These are phyloP conservation scores for Symbiodinium natans DNA, from an alignment of 73 alveolate species.

Conservation along the genomic window DNA sequence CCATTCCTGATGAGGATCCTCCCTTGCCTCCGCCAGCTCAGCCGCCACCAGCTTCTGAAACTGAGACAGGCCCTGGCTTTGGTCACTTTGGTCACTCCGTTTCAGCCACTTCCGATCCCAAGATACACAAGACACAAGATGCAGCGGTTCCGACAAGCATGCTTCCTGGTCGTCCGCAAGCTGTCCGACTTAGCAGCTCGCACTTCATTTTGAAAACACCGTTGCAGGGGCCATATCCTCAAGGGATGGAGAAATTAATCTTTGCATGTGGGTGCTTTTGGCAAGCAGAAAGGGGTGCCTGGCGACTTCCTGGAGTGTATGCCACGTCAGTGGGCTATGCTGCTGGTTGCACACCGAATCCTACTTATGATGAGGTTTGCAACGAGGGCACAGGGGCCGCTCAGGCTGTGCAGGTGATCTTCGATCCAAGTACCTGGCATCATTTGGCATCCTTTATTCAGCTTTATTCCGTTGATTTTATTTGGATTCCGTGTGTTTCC, in stretches of 20 bases:
- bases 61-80: too few relatives aligned
- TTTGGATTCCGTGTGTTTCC: background rate
- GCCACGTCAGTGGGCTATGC: slow-evolving; percentile 94
- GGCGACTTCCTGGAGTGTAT: slow-evolving; percentile 94
- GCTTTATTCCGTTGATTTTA: background rate
- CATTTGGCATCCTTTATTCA: too few relatives aligned
- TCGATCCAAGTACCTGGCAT: slow-evolving; percentile 52
- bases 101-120: background rate
- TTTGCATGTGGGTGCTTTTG: slow-evolving; percentile 95
- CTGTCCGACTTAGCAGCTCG: slow-evolving; percentile 13
- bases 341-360: slow-evolving; percentile 95
- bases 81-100: too few relatives aligned
- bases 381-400: slow-evolving; percentile 95
- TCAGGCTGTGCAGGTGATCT: slow-evolving; percentile 94
- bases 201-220: slow-evolving; percentile 67
- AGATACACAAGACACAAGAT: background rate
- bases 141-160: slow-evolving; percentile 1
- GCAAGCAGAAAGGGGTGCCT: slow-evolving; percentile 86
- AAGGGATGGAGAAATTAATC: slow-evolving; percentile 74
- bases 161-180: slow-evolving; percentile 21
- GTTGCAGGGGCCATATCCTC: slow-evolving; percentile 52
- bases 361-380: slow-evolving; percentile 94
- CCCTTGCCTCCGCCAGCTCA: slow-evolving; percentile 62
- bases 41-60: slow-evolving; percentile 26
- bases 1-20: slow-evolving; percentile 59